phyloP scores from a whole-genome alignment of 768 basidiomycete species.

The Gloeopeniophorella convolvens region DNA sequence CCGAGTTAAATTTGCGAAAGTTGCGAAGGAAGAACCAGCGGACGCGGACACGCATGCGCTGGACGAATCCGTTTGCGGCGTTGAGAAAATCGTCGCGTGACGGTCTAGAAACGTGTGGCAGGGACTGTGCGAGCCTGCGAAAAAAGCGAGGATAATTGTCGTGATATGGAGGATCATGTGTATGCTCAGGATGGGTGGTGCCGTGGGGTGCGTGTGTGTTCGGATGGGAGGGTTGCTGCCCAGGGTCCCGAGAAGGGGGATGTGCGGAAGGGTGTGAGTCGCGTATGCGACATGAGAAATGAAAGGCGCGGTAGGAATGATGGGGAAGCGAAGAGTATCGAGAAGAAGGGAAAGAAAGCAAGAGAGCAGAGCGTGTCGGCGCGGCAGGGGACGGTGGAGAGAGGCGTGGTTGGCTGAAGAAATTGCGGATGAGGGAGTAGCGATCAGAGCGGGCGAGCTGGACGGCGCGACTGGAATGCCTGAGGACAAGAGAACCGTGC shows the following conservation, averaged over 20 bases:
- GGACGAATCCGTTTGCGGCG: slow-evolving; percentile 85
- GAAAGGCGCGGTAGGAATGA: not conserved
- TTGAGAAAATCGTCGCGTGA: slow-evolving; percentile 85
- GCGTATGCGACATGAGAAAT: not conserved
- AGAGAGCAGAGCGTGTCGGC: not conserved
- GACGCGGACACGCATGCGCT: slow-evolving; percentile 83
- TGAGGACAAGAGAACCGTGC: slow-evolving; percentile 1
- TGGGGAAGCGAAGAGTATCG: not conserved
- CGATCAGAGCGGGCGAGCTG: slow-evolving; percentile 19
- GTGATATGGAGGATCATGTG: slow-evolving; percentile 33
- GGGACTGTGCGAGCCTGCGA: slow-evolving; percentile 65
- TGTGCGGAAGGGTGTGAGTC: not conserved
- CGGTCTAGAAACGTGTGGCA: slow-evolving; percentile 73
- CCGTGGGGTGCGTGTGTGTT: not conserved
- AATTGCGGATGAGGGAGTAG: slow-evolving; percentile 23
- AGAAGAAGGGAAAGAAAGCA: no score
- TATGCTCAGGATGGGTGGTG: not conserved
- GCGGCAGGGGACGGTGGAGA: not conserved
- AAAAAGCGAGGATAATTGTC: slow-evolving; percentile 80
- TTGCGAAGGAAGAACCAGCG: slow-evolving; percentile 96
- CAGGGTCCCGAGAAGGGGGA: not conserved
- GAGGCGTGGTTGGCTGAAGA: slow-evolving; percentile 17
- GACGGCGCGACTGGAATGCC: slow-evolving; percentile 10
- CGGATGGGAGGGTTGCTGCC: not conserved
- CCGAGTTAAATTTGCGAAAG: slow-evolving; percentile 91